Percentiles rank a stretch among this genome's conserved stretches.
These are phyloP conservation scores for Dovyalis caffra DNA, from an alignment of 345 rosid genomes.

Conservation along the genomic window DNA sequence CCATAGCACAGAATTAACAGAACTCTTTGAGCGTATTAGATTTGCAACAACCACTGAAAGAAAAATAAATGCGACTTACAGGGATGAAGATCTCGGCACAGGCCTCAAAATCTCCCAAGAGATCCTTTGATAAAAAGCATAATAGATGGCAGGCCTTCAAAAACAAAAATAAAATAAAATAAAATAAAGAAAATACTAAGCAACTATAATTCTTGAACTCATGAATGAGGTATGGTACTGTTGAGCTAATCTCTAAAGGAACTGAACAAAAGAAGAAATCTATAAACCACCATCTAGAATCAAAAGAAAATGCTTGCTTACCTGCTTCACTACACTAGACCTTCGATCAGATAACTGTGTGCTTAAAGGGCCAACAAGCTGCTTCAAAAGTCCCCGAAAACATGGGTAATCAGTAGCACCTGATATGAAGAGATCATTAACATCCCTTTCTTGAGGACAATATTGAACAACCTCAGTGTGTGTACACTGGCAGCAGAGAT, in stretches of 20 bases:
- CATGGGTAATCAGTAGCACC: conserved; percentile 87
- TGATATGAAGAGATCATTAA: conserved; percentile 29
- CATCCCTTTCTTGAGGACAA: conserved; percentile 9
- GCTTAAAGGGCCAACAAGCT: conserved; percentile 83
- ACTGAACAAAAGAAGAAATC: neutral
- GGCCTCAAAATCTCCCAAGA: conserved; percentile 92
- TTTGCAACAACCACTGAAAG: conserved; percentile 4
- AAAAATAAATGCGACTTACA: conserved; percentile 46
- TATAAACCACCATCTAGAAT: conserved; percentile 2
- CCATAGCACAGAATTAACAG: conserved; percentile 38
- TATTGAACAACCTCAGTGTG: neutral
- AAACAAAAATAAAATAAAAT: neutral
- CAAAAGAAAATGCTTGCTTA: conserved; percentile 15
- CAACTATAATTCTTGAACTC: neutral
- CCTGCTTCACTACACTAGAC: conserved; percentile 98
- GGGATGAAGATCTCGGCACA: conserved; percentile 96
- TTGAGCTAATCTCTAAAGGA: neutral
- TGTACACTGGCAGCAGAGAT: neutral
- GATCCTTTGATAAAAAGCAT: conserved; percentile 93
- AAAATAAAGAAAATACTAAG: conserved; percentile 22
- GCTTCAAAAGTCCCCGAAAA: conserved; percentile 90
- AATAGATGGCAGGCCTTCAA: conserved; percentile 89
- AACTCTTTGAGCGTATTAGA: conserved; percentile 20
- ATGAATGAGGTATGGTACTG: too few relatives aligned
- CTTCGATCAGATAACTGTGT: conserved; percentile 89